phyloP scores from a whole-genome alignment of 75 land plant genomes.

The Pinus taeda region DNA sequence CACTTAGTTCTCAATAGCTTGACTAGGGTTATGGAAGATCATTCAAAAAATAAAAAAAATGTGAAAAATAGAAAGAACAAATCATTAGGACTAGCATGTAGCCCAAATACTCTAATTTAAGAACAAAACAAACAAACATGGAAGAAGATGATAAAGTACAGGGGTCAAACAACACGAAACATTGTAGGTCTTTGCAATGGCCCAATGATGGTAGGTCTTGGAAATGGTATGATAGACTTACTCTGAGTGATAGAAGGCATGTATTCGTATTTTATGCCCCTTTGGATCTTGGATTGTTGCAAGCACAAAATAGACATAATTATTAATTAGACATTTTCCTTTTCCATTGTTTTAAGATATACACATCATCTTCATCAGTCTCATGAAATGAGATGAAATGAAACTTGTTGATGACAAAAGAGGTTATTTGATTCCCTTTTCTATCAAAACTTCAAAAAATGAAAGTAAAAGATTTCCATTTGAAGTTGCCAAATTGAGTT shows the following conservation, averaged over 20 bases:
- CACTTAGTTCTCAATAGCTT: not conserved
- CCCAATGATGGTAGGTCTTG: too few species aligned
- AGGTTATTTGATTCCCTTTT: too few species aligned
- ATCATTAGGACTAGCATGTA: not conserved
- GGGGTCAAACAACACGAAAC: too few species aligned
- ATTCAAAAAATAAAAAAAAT: not conserved
- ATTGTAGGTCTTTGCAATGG: too few species aligned
- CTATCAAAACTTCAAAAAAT: too few species aligned
- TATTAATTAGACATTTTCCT: too few species aligned
- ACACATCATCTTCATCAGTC: too few species aligned
- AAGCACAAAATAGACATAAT: not conserved
- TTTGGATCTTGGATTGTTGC: constrained; percentile 63
- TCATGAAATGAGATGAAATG: too few species aligned
- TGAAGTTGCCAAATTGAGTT: too few species aligned
- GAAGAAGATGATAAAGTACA: not conserved
- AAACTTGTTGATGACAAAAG: too few species aligned
- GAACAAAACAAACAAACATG: not conserved
- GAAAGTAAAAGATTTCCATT: too few species aligned
- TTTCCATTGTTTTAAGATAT: too few species aligned
- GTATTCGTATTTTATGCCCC: constrained; percentile 71
- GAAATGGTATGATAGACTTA: constrained; percentile 25
- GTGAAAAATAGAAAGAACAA: not conserved
- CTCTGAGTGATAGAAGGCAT: constrained; percentile 76
- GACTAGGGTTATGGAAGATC: not conserved
- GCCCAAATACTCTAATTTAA: not conserved